Conservation (phyloP, 139 green algal species). For the Picochlorum sp. region DNA sequence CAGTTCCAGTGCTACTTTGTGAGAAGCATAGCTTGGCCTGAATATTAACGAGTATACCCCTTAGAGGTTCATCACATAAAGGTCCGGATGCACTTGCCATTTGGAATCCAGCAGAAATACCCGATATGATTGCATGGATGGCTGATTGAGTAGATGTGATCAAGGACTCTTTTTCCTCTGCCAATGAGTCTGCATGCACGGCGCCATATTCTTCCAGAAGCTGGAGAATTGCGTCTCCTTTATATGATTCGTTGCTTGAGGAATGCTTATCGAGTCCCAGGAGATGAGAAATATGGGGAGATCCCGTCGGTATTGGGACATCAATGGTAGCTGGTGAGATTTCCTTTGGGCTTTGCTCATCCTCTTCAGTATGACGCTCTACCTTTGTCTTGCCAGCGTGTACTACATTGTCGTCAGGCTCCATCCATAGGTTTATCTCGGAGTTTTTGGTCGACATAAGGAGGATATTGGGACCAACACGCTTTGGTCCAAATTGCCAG, state of each 20-base stretch:
- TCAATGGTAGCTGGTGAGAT: neutral
- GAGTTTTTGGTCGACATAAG: slow-evolving; percentile 18
- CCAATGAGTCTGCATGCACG: neutral
- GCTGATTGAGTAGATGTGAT: neutral
- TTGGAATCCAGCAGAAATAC: slow-evolving; percentile 82
- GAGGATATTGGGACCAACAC: slow-evolving; percentile 75
- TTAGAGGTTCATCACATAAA: slow-evolving; percentile 95
- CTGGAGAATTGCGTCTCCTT: neutral
- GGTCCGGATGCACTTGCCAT: slow-evolving; percentile 75
- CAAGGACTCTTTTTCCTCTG: neutral
- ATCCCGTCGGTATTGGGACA: neutral
- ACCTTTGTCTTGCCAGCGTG: neutral
- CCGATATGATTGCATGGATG: slow-evolving; percentile 47
- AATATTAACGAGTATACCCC: slow-evolving; percentile 73
- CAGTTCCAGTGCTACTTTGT: neutral
- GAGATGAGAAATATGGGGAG: neutral
- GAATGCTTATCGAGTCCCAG: neutral
- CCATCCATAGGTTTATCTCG: too few species aligned
- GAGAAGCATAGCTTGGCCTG: slow-evolving; percentile 31
- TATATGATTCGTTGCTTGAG: neutral
- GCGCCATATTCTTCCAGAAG: neutral
- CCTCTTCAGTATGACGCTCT: neutral
- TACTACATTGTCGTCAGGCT: too few species aligned
- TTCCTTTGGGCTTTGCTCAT: neutral
- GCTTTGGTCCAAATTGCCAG: slow-evolving; percentile 78